A percentile compares a stretch with the other conserved stretches of the same genome.
These are phyloP conservation scores for Cutaneotrichosporon mucoides DNA, from an alignment of 1,284 basidiomycete genomes.

Conservation along the genomic window DNA sequence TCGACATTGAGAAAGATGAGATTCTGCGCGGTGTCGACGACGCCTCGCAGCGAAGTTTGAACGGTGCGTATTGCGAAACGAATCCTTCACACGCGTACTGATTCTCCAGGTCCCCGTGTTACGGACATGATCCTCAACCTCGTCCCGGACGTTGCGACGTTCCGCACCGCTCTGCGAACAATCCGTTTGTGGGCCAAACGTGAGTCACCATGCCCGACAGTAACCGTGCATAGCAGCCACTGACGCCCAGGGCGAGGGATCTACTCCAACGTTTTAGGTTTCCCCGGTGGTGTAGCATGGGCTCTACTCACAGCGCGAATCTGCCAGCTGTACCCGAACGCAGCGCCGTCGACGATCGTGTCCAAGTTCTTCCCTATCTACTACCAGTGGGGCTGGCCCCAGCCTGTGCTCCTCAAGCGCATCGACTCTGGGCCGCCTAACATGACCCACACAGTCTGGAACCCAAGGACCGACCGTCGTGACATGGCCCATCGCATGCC, in stretches of 20 bases:
- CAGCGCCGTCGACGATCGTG: slow-evolving; percentile 89
- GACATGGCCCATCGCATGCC: slow-evolving; percentile 97
- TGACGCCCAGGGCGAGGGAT: slow-evolving; percentile 72
- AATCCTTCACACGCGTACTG: no score
- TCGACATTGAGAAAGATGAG: slow-evolving; percentile 86
- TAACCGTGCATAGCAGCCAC: no score
- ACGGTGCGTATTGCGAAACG: slow-evolving; percentile 55
- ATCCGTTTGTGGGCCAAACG: slow-evolving; percentile 98
- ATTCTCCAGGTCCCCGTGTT: slow-evolving; percentile 73
- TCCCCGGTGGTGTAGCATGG: slow-evolving; percentile 98
- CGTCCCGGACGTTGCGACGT: slow-evolving; percentile 93
- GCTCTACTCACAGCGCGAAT: slow-evolving; percentile 96
- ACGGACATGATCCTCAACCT: slow-evolving; percentile 94
- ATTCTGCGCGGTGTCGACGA: slow-evolving; percentile 91
- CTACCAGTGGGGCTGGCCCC: slow-evolving; percentile 98
- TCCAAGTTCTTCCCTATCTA: slow-evolving; percentile 96
- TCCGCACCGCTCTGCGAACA: slow-evolving; percentile 88
- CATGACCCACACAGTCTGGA: slow-evolving; percentile 92
- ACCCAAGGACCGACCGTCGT: slow-evolving; percentile 91
- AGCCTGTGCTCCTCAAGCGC: slow-evolving; percentile 91
- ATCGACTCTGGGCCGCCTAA: slow-evolving; percentile 83
- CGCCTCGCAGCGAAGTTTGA: slow-evolving; percentile 87
- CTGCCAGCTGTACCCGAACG: slow-evolving; percentile 97
- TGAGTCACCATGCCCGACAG: slow-evolving; percentile 50
- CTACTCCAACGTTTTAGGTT: slow-evolving; percentile 97